phyloP scores from a whole-genome alignment of 441 rosid genomes.

The Erodium moschatum region DNA sequence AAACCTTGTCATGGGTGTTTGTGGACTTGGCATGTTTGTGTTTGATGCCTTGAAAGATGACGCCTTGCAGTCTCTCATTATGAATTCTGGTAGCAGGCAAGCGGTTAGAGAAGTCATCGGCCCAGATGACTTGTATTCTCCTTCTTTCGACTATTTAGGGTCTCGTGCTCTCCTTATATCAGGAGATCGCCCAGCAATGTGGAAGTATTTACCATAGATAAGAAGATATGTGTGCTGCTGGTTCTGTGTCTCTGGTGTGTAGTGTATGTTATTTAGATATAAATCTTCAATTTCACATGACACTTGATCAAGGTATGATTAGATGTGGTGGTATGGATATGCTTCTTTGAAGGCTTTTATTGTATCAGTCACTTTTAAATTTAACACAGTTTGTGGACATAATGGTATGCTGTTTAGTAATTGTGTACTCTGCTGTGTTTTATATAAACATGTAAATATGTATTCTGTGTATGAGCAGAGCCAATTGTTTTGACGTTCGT shows the following conservation, averaged over 20 bases:
- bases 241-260: background rate
- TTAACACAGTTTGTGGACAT: too few relatives aligned
- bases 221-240: slow-evolving; percentile 5
- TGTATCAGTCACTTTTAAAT: too few relatives aligned
- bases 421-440: too few relatives aligned
- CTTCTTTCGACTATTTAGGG: slow-evolving; percentile 39
- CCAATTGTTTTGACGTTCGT: too few relatives aligned
- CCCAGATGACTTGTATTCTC: slow-evolving; percentile 68
- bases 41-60: slow-evolving; percentile 62
- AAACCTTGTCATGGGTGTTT: slow-evolving; percentile 68
- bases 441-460: too few relatives aligned
- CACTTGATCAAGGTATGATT: background rate
- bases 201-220: slow-evolving; percentile 47
- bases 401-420: too few relatives aligned
- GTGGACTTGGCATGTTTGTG: slow-evolving; percentile 61
- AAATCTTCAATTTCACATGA: background rate
- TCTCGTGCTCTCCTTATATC: slow-evolving; percentile 77
- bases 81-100: slow-evolving; percentile 30
- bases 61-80: slow-evolving; percentile 25
- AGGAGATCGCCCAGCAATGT: slow-evolving; percentile 78
- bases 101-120: slow-evolving; percentile 62
- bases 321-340: too few relatives aligned
- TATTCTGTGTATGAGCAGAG: too few relatives aligned
- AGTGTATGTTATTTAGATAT: too few relatives aligned
- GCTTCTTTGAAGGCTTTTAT: too few relatives aligned